These are phyloP conservation scores for Daldinia childiae DNA, from an alignment of 495 filamentous ascomycete genomes.

Conservation along the genomic window DNA sequence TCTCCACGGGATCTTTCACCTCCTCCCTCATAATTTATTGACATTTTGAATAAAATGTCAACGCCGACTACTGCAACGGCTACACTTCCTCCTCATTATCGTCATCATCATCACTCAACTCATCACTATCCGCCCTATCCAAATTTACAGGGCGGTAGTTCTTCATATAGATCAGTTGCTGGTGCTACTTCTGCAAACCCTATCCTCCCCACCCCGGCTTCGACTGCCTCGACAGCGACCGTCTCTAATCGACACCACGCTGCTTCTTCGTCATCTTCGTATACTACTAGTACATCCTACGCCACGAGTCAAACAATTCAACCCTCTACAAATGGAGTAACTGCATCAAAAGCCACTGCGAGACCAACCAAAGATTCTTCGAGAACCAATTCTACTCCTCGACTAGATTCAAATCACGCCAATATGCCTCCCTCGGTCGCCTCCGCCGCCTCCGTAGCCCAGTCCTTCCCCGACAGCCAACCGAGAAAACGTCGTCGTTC, in stretches of 20 bases:
- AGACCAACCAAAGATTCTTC: conserved; percentile 46
- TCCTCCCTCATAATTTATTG: conserved; percentile 27
- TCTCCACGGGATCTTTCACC: conserved; percentile 15
- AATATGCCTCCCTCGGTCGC: conserved; percentile 53
- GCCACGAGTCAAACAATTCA: conserved; percentile 28
- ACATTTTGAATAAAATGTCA: conserved; percentile 68
- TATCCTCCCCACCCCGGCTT: conserved; percentile 61
- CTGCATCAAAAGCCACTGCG: conserved; percentile 47
- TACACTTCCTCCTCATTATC: conserved; percentile 69
- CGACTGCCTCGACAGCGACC: conserved; percentile 59
- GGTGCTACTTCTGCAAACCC: conserved; percentile 51
- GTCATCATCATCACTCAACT: conserved; percentile 71
- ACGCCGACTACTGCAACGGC: conserved; percentile 84
- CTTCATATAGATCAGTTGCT: conserved; percentile 60
- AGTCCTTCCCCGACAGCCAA: conserved; percentile 39
- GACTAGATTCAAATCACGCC: conserved; percentile 38
- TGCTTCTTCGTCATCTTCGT: conserved; percentile 48
- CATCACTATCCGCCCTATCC: conserved; percentile 67
- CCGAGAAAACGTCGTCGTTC: conserved; percentile 65
- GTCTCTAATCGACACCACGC: conserved; percentile 54
- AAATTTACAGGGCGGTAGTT: conserved; percentile 47
- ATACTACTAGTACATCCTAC: conserved; percentile 41
- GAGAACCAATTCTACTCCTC: conserved; percentile 46
- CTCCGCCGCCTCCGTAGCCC: conserved; percentile 43
- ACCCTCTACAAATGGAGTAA: conserved; percentile 51